These are phyloP conservation scores for Tagetes erecta DNA, from an alignment of 129 eudicot genomes.

Conservation along the genomic window DNA sequence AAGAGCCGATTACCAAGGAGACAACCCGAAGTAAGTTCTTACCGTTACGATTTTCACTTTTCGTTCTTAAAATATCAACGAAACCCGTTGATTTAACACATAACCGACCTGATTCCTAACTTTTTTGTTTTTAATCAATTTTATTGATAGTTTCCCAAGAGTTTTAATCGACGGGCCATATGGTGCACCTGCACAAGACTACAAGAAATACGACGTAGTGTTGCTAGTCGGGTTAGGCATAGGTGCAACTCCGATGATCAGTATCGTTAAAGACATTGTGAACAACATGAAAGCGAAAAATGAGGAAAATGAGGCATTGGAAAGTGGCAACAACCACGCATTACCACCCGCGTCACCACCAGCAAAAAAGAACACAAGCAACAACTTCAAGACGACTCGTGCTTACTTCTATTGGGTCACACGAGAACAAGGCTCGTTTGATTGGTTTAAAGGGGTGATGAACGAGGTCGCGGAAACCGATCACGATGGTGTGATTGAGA, in stretches of 20 bases:
- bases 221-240: constrained; percentile 71
- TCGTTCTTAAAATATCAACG: not conserved
- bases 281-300: constrained; percentile 51
- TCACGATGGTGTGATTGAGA: constrained; percentile 51
- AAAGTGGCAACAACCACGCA: constrained; percentile 20
- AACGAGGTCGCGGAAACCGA: constrained; percentile 63
- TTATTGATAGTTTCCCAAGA: constrained; percentile 46
- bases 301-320: constrained; percentile 31
- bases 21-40: constrained; percentile 39
- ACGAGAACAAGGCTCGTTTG: constrained; percentile 65
- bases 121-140: not conserved
- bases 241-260: constrained; percentile 69
- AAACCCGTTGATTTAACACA: not conserved
- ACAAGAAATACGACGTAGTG: constrained; percentile 59
- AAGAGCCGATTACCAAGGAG: constrained; percentile 46
- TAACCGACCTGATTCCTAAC: constrained; percentile 7
- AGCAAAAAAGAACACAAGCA: constrained; percentile 22
- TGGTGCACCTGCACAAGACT: constrained; percentile 82
- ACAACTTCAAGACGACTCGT: constrained; percentile 34
- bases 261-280: constrained; percentile 63
- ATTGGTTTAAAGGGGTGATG: constrained; percentile 78
- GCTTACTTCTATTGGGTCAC: constrained; percentile 81
- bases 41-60: not conserved
- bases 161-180: constrained; percentile 65
- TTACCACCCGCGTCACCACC: constrained; percentile 19